phyloP scores from a whole-genome alignment of 768 basidiomycete genomes.

The Pulveroboletus sp. region DNA sequence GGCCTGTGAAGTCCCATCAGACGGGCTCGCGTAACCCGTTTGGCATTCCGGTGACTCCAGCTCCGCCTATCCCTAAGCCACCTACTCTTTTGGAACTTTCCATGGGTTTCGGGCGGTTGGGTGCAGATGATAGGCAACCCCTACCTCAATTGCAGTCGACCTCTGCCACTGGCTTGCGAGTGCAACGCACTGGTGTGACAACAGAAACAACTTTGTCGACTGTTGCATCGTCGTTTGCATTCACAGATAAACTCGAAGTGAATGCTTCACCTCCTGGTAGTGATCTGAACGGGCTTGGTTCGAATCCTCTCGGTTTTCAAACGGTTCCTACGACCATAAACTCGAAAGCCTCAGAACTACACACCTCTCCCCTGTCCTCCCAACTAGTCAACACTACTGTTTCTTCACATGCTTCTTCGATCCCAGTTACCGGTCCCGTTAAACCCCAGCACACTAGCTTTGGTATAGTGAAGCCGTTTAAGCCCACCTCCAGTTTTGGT shows the following conservation, averaged over 20 bases:
- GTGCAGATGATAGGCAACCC: conserved; percentile 26
- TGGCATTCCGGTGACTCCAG: conserved; percentile 59
- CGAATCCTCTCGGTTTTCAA: conserved; percentile 27
- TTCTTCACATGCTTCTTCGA: conserved; percentile 31
- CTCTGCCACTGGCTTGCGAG: conserved; percentile 27
- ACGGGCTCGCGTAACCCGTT: conserved; percentile 97
- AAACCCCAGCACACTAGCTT: conserved; percentile 48
- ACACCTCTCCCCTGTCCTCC: conserved; percentile 42
- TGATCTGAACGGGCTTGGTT: conserved; percentile 13
- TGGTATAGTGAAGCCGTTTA: conserved; percentile 72
- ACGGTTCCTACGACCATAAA: conserved; percentile 35
- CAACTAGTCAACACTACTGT: conserved; percentile 48
- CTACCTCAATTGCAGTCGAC: conserved; percentile 27
- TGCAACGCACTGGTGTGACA: conserved; percentile 21
- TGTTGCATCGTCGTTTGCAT: conserved; percentile 70
- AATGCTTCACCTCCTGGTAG: not conserved
- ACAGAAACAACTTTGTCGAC: conserved; percentile 53
- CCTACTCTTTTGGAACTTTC: conserved; percentile 81
- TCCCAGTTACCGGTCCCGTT: conserved; percentile 29
- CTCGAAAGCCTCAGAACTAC: conserved; percentile 44
- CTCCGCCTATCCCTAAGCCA: conserved; percentile 65
- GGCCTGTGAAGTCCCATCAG: conserved; percentile 77
- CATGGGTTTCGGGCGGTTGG: conserved; percentile 38
- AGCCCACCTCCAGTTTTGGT: conserved; percentile 77
- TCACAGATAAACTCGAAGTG: conserved; percentile 33